A percentile compares a stretch with the other conserved stretches of the same genome.
Conservation (phyloP, 345 rosid genomes). For the Anacardium occidentale region DNA sequence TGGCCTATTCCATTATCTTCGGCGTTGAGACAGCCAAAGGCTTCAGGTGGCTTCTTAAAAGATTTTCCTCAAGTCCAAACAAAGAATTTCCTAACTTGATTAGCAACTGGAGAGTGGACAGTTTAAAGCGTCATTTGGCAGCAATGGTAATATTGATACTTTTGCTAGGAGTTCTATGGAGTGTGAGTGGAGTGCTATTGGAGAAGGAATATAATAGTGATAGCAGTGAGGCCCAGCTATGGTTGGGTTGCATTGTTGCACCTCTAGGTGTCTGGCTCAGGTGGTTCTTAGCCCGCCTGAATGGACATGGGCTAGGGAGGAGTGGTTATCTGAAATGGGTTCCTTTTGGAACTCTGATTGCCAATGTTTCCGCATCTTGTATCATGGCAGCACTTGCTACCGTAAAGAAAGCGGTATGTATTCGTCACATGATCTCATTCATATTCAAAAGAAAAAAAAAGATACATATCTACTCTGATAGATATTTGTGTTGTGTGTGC, state of each 20-base stretch:
- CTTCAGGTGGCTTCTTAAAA: slow-evolving; percentile 51
- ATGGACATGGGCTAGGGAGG: slow-evolving; percentile 80
- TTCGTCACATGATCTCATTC: too few species aligned
- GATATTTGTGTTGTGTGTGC: slow-evolving; percentile 24
- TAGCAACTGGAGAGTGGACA: slow-evolving; percentile 43
- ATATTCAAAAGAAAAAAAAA: too few species aligned
- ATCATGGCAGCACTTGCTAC: slow-evolving; percentile 75
- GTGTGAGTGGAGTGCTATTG: slow-evolving; percentile 42
- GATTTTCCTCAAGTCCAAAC: slow-evolving; percentile 17
- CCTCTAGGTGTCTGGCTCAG: slow-evolving; percentile 91
- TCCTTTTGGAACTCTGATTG: slow-evolving; percentile 86
- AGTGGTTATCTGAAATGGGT: slow-evolving; percentile 61
- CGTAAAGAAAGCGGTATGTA: slow-evolving; percentile 53
- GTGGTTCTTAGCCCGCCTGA: slow-evolving; percentile 86
- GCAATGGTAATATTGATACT: slow-evolving; percentile 42
- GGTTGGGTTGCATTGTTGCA: slow-evolving; percentile 80
- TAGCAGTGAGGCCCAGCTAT: slow-evolving; percentile 55
- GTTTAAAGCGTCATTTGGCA: slow-evolving; percentile 38
- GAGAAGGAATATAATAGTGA: slow-evolving; percentile 49
- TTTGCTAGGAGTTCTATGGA: slow-evolving; percentile 46
- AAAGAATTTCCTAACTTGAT: slow-evolving; percentile 11
- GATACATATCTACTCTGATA: too few species aligned
- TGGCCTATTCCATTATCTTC: slow-evolving; percentile 62
- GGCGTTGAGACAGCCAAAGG: slow-evolving; percentile 86
- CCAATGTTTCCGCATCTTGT: slow-evolving; percentile 78